phyloP scores from a whole-genome alignment of 2,329 filamentous ascomycete species.

The Ophiostoma tasmaniense region DNA sequence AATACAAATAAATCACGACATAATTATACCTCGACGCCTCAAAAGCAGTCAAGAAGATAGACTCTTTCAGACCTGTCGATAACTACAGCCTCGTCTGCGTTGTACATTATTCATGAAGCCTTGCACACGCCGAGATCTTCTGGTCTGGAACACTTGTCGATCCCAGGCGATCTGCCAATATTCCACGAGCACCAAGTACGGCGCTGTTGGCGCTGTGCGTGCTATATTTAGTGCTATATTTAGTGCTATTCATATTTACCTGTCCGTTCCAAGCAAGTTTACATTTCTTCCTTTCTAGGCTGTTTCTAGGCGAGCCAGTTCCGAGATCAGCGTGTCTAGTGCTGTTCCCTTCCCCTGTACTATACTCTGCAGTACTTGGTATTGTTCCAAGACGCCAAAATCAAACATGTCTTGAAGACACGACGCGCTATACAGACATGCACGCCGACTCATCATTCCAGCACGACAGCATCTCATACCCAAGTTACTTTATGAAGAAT shows the following conservation, averaged over 20 bases:
- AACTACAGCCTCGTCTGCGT: neutral
- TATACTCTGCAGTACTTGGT: no score
- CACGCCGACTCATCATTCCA: neutral
- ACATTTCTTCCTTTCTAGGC: neutral
- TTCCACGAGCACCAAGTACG: neutral
- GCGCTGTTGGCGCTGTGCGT: neutral
- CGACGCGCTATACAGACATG: no score
- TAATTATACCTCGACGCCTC: no score
- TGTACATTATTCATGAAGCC: neutral
- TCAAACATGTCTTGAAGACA: no score
- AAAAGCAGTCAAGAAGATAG: no score
- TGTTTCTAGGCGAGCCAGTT: neutral
- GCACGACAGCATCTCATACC: neutral
- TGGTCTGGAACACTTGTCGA: neutral
- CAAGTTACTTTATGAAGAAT: no score
- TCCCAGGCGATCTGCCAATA: neutral
- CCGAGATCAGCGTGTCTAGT: neutral
- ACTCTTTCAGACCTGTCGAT: no score
- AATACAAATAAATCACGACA: no score
- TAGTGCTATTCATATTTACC: neutral
- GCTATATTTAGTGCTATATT: neutral
- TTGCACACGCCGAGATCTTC: neutral
- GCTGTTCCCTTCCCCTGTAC: neutral
- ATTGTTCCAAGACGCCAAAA: no score
- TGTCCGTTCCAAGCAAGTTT: neutral